These are phyloP conservation scores for Sarocladiaceae sp. DNA, from an alignment of 2,329 filamentous ascomycete species.

Conservation along the genomic window DNA sequence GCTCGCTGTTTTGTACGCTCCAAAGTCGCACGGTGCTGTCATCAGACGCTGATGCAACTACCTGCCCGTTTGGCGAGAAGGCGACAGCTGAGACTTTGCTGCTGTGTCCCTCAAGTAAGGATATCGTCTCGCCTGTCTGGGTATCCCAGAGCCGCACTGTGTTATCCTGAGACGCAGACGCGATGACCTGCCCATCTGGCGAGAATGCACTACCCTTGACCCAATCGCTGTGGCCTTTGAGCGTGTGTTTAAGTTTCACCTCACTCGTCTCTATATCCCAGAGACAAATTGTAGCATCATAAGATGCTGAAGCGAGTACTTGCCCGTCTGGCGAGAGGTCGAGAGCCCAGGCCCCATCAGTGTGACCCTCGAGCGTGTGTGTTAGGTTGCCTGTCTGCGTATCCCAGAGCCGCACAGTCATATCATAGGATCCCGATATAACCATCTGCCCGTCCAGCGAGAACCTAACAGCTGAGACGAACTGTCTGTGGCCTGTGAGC, in stretches of 20 bases:
- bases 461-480: neutral
- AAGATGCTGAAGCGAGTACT: neutral
- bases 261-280: conserved; percentile 10
- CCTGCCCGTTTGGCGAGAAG: no score
- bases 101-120: no score
- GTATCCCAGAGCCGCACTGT: conserved; percentile 5
- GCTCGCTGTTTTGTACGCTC: no score
- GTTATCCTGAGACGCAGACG: conserved; percentile 4
- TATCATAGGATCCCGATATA: conserved; percentile 4
- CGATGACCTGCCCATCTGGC: conserved; percentile 7
- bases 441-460: conserved; percentile 2
- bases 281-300: conserved; percentile 11
- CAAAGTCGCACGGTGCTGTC: no score
- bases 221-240: conserved; percentile 12
- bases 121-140: no score
- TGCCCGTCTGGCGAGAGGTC: conserved; percentile 11
- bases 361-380: neutral
- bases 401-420: conserved; percentile 13
- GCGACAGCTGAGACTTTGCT: no score
- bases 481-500: neutral
- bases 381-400: neutral
- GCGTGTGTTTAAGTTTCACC: conserved; percentile 10
- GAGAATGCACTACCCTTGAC: conserved; percentile 13
- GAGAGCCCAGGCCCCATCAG: neutral
- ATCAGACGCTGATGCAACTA: no score